Conservation (phyloP, 2,329 filamentous ascomycete species). For the Penicillium sp. region DNA sequence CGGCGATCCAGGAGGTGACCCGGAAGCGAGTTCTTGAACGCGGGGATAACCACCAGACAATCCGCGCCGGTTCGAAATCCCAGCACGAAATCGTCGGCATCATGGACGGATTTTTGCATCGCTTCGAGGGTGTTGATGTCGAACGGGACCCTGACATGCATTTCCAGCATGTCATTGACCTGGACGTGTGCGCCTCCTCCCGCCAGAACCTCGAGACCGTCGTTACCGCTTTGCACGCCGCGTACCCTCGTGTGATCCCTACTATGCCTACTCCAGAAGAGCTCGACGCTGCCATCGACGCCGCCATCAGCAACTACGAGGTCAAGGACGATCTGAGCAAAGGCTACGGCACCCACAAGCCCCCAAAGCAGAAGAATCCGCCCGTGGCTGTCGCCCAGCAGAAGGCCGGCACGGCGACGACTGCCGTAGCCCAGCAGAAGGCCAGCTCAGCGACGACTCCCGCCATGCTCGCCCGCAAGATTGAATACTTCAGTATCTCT, state of each 20-base stretch:
- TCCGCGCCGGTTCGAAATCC: conserved; percentile 78
- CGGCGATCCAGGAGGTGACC: conserved; percentile 74
- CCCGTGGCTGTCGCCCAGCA: conserved; percentile 19
- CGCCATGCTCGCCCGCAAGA: conserved; percentile 53
- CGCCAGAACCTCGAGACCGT: conserved; percentile 83
- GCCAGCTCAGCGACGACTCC: conserved; percentile 26
- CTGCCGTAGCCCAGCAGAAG: conserved; percentile 27
- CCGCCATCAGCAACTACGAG: conserved; percentile 74
- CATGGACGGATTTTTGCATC: conserved; percentile 89
- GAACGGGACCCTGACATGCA: conserved; percentile 71
- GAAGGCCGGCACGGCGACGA: conserved; percentile 14
- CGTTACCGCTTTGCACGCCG: conserved; percentile 70
- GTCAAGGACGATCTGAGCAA: conserved; percentile 75
- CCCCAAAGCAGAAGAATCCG: conserved; percentile 43
- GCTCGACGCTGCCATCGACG: conserved; percentile 77
- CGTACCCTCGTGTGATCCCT: conserved; percentile 72
- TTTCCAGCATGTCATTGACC: conserved; percentile 83
- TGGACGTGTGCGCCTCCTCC: conserved; percentile 77
- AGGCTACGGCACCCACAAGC: conserved; percentile 37
- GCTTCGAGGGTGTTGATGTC: conserved; percentile 78
- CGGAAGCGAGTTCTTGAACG: conserved; percentile 77
- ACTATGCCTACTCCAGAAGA: conserved; percentile 71
- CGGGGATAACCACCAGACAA: conserved; percentile 97
- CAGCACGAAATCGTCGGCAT: conserved; percentile 77
- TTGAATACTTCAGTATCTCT: conserved; percentile 69